Evolutionary conservation across 2,329 filamentous ascomycete genomes (phyloP).

Genomic region (Magnaporthales sp.): DNA sequence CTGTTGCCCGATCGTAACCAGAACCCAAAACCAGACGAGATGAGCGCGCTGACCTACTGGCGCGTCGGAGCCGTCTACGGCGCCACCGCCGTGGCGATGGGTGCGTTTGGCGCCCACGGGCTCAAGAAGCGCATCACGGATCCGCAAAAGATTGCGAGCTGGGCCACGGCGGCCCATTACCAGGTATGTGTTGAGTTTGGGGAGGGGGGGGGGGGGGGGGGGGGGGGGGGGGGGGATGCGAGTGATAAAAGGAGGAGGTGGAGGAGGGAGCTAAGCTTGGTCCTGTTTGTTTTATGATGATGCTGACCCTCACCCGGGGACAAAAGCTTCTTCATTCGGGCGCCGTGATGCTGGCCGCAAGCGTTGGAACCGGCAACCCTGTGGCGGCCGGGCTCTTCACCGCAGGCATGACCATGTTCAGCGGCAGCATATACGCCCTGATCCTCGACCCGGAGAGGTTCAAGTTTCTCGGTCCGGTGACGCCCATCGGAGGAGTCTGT

Average conservation of each 20-base stretch:
- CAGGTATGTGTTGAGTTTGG: slow-evolving; percentile 36
- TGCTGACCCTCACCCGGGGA: too few species aligned
- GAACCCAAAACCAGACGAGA: slow-evolving; percentile 4
- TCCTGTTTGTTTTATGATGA: not conserved
- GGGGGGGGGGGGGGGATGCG: too few species aligned
- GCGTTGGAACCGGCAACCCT: slow-evolving; percentile 47
- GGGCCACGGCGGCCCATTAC: slow-evolving; percentile 58
- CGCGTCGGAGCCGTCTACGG: slow-evolving; percentile 54
- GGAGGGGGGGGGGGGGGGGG: too few species aligned
- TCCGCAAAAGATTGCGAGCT: slow-evolving; percentile 49
- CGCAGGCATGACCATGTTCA: slow-evolving; percentile 59
- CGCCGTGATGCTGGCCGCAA: slow-evolving; percentile 49
- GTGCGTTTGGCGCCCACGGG: slow-evolving; percentile 61
- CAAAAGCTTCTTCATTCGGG: slow-evolving; percentile 57
- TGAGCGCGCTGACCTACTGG: slow-evolving; percentile 38
- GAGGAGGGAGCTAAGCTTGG: too few species aligned
- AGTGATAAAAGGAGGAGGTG: too few species aligned
- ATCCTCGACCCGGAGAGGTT: slow-evolving; percentile 53
- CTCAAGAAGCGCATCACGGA: slow-evolving; percentile 53
- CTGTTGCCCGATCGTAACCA: not conserved
- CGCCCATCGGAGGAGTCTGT: slow-evolving; percentile 54
- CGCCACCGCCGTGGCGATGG: slow-evolving; percentile 50
- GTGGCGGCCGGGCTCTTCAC: slow-evolving; percentile 50
- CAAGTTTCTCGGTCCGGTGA: slow-evolving; percentile 53
- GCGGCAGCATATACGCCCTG: slow-evolving; percentile 56